Base-by-base conservation (phyloP, 345 rosid species). In the Syzygium oleosum region DNA sequence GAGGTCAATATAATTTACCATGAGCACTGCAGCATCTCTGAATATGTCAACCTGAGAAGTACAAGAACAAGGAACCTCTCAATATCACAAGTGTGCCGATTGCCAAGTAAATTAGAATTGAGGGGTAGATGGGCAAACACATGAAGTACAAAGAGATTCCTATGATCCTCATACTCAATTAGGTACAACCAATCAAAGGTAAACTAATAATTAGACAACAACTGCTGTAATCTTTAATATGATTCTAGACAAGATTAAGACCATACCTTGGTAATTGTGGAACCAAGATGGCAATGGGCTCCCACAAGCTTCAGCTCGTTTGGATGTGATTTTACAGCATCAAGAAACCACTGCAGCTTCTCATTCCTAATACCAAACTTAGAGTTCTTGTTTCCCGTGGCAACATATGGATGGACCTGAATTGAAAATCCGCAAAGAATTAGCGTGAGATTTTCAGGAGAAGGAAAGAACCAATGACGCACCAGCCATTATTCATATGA, bases 291-390 rank as follows among this genome's bases (percentile, higher is more conserved):
- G 92, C 99, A 98, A 91, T 98, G 99, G 27, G 95, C 98, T 34
- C 99, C 99, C 13, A 96, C 99, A 90, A 98, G 99, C 93, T 96
- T 95, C 83, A 98, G 93, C 93, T 98, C 98, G 17, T 92, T 89
- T 41, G 97, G 94, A 89, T 97, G 97, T 84, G 97, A 95, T 92
- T 96, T 96, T 51, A 97, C 97, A 90, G 95, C 93, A 91, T 98
- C 99, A 61, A 98, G 94, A 95, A 98, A 98, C 99, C 99, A 98
- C 87, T 95, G 99, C 93, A 98, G 92, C 92, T 97, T 98, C 94
- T 98, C 98, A 86, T 98, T 98, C 94, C 99, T 94, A 83, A 98
- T 98, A 61, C 99, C 99, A 89, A 98, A 97, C 92, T 98, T 98
- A 51, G 99, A 97, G 93, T 95, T 98, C 92, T 98, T 97, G 92